Evolutionary conservation across 2,329 filamentous ascomycete genomes (phyloP), one percentile per base, ranked within the genome.

Genomic region (Coniochaeta hoffmannii): DNA sequence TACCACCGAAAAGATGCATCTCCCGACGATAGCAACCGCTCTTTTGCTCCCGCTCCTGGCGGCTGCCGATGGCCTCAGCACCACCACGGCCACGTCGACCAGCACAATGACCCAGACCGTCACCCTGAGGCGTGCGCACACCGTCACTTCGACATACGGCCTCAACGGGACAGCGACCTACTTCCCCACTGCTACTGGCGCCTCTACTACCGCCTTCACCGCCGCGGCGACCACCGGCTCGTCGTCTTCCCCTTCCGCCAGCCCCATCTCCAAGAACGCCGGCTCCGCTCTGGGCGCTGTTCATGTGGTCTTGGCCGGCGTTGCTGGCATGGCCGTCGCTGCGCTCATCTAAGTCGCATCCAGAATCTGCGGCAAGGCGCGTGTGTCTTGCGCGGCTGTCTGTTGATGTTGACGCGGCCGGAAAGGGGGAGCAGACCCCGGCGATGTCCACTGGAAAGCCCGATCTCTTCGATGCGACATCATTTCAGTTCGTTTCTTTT

Each of bases 11-110:
- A 64, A 49, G 56, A 78, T 78, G 75, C 73, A 73, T 59, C 61
- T 78, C 62, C 68, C 69, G 50, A 68, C 74, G 30, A 63, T 83
- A 58, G 56, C 77, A 64, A 66, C 78, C 58, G 75, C 76, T 58
- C 66, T 73, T 59, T 65, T 78, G 59, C 73, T 85, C 65, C 80
- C 81, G 63, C 71, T 80, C 54, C 66, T 82, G 64, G 81, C 78
- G 57, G 63, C 79, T 53, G 79, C 79, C 35, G 65, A 73, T 53
- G 68, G 66, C 32, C 63, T 66, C 55, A 63, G 64, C 24, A 73
- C 74, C 44, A 73, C 76, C 17, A 78, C 76, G 22, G 71, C 70
- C 50, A 82, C 79, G 17, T 72, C 72, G 26, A 83, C 80, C 38
- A 71, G 72, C 55, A 81, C 76, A 49, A 74, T 83, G 58, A 74